These are phyloP conservation scores for Populus hybrid DNA, from an alignment of 441 rosid species.

Conservation along the genomic window DNA sequence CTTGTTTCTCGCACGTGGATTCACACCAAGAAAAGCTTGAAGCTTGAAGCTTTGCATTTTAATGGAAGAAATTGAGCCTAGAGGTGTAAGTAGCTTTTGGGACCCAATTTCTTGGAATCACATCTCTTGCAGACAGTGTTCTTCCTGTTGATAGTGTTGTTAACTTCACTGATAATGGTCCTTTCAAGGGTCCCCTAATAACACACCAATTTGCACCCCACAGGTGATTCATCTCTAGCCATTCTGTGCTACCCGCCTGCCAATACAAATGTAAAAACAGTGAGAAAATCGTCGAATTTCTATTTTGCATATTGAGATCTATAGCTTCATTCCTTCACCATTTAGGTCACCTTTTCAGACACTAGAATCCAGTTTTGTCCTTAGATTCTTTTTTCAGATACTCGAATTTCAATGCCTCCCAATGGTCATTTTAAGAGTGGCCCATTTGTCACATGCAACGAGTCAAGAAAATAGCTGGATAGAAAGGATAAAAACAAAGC, in stretches of 20 bases:
- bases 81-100: slow-evolving; percentile 88
- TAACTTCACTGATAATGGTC: slow-evolving; percentile 90
- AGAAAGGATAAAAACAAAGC: slow-evolving; percentile 6
- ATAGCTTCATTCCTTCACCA: not conserved
- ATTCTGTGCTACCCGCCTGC: slow-evolving; percentile 68
- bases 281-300: not conserved
- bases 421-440: slow-evolving; percentile 7
- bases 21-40: not conserved
- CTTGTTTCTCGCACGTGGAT: not conserved
- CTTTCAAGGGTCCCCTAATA: slow-evolving; percentile 56
- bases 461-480: slow-evolving; percentile 4
- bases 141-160: slow-evolving; percentile 64
- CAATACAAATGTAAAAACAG: not conserved
- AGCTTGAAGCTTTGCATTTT: not conserved
- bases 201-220: slow-evolving; percentile 97
- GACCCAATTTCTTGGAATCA: slow-evolving; percentile 81
- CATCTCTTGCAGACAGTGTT: slow-evolving; percentile 77
- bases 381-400: not conserved
- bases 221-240: slow-evolving; percentile 87
- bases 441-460: slow-evolving; percentile 29
- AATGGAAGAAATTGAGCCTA: slow-evolving; percentile 65
- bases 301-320: not conserved
- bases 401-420: not conserved
- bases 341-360: not conserved
- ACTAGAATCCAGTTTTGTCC: not conserved